phyloP scores from a whole-genome alignment of 106 monocot species.

The Xerophyta viscosa region DNA sequence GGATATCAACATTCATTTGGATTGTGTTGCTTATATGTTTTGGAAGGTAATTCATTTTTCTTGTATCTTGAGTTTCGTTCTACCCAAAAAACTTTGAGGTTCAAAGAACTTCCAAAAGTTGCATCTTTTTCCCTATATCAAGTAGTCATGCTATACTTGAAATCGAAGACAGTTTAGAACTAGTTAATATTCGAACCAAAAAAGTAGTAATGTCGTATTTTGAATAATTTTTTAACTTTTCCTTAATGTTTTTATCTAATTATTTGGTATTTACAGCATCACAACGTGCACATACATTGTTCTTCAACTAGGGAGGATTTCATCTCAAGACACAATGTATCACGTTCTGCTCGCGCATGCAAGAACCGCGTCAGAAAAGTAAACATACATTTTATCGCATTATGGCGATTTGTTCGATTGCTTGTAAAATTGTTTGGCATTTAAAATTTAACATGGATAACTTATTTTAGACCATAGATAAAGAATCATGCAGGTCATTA shows the following conservation, averaged over 20 bases:
- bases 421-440: neutral
- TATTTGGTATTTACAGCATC: conserved; percentile 33
- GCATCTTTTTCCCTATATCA: too few species aligned
- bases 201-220: too few species aligned
- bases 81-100: too few species aligned
- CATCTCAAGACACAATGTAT: conserved; percentile 30
- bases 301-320: conserved; percentile 53
- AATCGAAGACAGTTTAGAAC: too few species aligned
- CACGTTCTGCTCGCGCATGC: conserved; percentile 35
- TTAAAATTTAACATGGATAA: too few species aligned
- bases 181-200: too few species aligned
- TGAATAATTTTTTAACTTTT: too few species aligned
- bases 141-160: too few species aligned
- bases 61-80: too few species aligned
- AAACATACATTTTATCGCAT: neutral
- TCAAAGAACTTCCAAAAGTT: too few species aligned
- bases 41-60: conserved; percentile 27
- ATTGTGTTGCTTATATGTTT: conserved; percentile 36
- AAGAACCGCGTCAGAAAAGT: conserved; percentile 18
- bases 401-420: neutral
- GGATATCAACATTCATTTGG: conserved; percentile 35
- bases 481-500: too few species aligned
- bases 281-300: conserved; percentile 68
- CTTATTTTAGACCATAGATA: too few species aligned
- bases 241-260: neutral